A percentile compares a stretch with the other conserved stretches of the same genome.
Conservation (phyloP, 2,329 filamentous ascomycete species). For the Pseudopithomyces chartarum region DNA sequence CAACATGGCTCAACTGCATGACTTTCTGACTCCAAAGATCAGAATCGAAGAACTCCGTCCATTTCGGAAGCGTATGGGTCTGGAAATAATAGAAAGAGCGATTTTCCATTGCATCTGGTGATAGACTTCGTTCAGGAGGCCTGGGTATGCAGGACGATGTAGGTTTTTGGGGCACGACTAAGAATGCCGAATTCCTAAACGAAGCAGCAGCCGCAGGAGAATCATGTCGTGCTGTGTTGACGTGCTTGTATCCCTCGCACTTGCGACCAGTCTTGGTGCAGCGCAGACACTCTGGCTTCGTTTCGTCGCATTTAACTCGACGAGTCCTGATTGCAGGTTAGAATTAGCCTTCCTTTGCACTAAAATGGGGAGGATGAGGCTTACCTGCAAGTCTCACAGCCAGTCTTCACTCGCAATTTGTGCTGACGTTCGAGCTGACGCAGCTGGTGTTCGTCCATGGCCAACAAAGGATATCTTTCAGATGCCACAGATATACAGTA, state of each 20-base stretch:
- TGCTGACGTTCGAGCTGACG: constrained; percentile 33
- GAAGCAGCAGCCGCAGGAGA: constrained; percentile 26
- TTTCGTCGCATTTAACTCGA: constrained; percentile 45
- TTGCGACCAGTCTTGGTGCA: constrained; percentile 45
- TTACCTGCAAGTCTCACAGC: constrained; percentile 38
- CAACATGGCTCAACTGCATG: constrained; percentile 31
- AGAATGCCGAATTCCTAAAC: constrained; percentile 31
- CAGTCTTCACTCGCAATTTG: constrained; percentile 36
- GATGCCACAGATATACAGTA: constrained; percentile 4
- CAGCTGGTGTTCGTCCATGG: constrained; percentile 31
- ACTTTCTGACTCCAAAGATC: constrained; percentile 36
- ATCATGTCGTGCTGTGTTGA: constrained; percentile 12
- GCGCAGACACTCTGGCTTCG: constrained; percentile 35
- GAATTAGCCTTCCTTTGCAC: not conserved
- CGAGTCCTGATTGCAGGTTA: constrained; percentile 29
- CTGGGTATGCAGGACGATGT: constrained; percentile 15
- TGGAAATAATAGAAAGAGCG: constrained; percentile 37
- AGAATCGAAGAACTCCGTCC: constrained; percentile 40
- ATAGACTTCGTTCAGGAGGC: constrained; percentile 25
- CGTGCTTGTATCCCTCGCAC: constrained; percentile 44
- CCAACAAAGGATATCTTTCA: not conserved
- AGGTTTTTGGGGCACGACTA: constrained; percentile 28
- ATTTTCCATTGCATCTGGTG: constrained; percentile 27
- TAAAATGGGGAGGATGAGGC: not conserved
- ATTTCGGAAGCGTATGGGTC: constrained; percentile 31